Evolutionary conservation across 2,329 filamentous ascomycete species (phyloP), one percentile per base, ranked within the genome.

Genomic region (Emericellopsis atlantica): DNA sequence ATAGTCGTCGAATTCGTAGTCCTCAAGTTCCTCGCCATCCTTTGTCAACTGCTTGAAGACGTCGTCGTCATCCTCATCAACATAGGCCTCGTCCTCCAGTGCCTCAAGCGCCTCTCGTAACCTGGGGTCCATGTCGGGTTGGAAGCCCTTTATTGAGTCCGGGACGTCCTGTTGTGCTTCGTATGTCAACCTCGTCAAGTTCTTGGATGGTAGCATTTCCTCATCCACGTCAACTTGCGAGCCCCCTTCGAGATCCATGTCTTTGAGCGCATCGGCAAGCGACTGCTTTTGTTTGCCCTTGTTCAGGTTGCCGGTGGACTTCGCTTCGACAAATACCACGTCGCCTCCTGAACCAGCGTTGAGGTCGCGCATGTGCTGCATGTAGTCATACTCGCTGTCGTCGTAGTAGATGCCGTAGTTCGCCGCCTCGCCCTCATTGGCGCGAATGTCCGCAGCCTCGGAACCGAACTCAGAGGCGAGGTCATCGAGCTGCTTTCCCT

Each of bases 281-380:
- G 76, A 78, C 59, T 79, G 69, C 64, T 87, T 94, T 55, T 81
- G 73, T 54, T 85, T 84, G 5, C 70, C 77, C 62, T 89, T 89
- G 21, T 65, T 69, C 59, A 85, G 84, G 48, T 73, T 75, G 42
- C 72, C 72, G n/a, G 69, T 57, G 11, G 68, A 61, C 40, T 75
- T 72, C n/a, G 76, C 72, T 50, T 95, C 88, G 32, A 98, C 74
- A 55, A 94, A 96, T 37, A 89, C 79, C 24, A 82, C 77, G 42
- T 88, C 81, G 24, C 84, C 39, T 4, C 46, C 45, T 21, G 76
- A 76, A 6, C 74, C 86, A 35, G 68, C 61, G 43, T 81, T 81
- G n/a, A 98, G 66, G 52, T 96, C 92, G 42, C 88, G 83, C 72
- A 98, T 69, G 62, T 98, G 92, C 62, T 98, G 92, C 92, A 98